Percentiles rank a stretch among this genome's conserved stretches.
Conservation (phyloP, 2,329 filamentous ascomycete species). For the Colletotrichum sp. region DNA sequence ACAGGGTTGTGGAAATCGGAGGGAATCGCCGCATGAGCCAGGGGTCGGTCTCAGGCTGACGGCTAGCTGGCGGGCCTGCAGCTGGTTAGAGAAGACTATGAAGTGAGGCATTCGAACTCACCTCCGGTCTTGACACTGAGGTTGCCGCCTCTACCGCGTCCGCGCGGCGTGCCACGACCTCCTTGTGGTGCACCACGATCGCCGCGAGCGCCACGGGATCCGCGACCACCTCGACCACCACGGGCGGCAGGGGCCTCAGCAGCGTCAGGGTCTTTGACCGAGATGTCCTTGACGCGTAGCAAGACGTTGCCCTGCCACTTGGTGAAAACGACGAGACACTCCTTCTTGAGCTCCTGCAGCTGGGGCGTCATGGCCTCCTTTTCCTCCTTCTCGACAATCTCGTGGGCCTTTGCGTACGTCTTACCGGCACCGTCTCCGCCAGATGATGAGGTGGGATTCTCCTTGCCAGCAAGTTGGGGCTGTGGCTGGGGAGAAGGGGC, state of each 20-base stretch:
- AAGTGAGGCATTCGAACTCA: not conserved
- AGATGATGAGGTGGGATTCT: constrained; percentile 2
- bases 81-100: not conserved
- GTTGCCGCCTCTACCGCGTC: constrained; percentile 16
- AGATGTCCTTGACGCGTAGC: constrained; percentile 73
- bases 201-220: constrained; percentile 23
- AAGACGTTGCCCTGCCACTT: constrained; percentile 80
- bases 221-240: constrained; percentile 38
- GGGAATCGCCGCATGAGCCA: constrained; percentile 57
- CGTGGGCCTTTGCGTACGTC: constrained; percentile 29
- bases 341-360: constrained; percentile 66
- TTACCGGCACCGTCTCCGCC: constrained; percentile 22
- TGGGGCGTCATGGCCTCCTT: constrained; percentile 30
- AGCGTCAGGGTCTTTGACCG: constrained; percentile 48
- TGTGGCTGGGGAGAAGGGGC: not conserved
- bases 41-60: constrained; percentile 44
- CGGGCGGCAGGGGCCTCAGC: constrained; percentile 29
- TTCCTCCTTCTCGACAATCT: constrained; percentile 36
- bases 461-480: constrained; percentile 3
- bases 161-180: constrained; percentile 12
- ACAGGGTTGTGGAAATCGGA: constrained; percentile 65
- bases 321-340: constrained; percentile 74
- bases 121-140: constrained; percentile 25
- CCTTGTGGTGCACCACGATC: constrained; percentile 17
- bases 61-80: not conserved